Percentiles rank a stretch among this genome's conserved stretches.
Conservation (phyloP, 2,329 filamentous ascomycete species). For the Verticillium dahliae region DNA sequence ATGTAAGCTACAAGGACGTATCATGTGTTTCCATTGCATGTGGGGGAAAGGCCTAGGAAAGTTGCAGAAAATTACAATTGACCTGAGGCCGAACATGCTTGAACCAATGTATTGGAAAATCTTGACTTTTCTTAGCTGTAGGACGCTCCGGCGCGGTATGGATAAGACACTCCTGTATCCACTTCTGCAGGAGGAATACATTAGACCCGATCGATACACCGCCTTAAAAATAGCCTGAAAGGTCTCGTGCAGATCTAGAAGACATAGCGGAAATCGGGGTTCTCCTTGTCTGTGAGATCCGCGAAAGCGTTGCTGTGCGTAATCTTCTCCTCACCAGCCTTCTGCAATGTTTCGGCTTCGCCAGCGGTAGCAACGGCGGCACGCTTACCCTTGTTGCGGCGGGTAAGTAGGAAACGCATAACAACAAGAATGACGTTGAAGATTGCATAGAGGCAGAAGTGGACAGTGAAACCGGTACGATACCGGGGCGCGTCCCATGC, state of each 20-base stretch:
- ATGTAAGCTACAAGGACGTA: too few species aligned
- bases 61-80: too few species aligned
- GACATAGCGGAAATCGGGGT: conserved; percentile 12
- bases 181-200: too few species aligned
- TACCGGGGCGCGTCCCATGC: conserved; percentile 25
- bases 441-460: conserved; percentile 26
- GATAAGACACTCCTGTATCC: too few species aligned
- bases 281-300: conserved; percentile 13
- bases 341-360: background rate
- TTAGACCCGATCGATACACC: too few species aligned
- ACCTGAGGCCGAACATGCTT: too few species aligned
- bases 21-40: too few species aligned
- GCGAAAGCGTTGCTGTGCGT: conserved; percentile 11
- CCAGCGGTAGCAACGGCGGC: conserved; percentile 2
- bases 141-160: too few species aligned
- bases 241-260: background rate
- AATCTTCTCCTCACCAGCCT: conserved; percentile 7
- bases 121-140: too few species aligned
- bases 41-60: too few species aligned
- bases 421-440: conserved; percentile 21
- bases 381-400: conserved; percentile 13
- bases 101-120: too few species aligned
- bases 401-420: conserved; percentile 16
- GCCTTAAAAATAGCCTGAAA: too few species aligned
- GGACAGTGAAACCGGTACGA: conserved; percentile 24